These are phyloP conservation scores for Neurospora discreta DNA, from an alignment of 495 filamentous ascomycete species.

Conservation along the genomic window DNA sequence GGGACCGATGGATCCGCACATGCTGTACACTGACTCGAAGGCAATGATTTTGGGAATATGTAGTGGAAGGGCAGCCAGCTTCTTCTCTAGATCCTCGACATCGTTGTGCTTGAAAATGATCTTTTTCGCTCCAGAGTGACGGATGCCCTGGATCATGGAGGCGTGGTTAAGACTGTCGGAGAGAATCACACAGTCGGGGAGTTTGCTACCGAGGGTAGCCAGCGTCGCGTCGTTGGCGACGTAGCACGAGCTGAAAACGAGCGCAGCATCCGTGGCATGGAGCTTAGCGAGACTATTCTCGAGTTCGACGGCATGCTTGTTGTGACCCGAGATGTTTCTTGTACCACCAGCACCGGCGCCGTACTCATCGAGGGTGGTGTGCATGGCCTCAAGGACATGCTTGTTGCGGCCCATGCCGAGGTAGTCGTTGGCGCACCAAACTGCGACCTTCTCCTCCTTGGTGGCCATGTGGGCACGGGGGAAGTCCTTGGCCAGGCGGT, in stretches of 20 bases:
- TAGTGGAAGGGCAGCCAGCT: conserved; percentile 74
- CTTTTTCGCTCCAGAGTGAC: conserved; percentile 91
- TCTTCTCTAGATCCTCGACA: conserved; percentile 74
- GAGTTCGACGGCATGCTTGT: conserved; percentile 79
- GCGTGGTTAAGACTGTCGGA: conserved; percentile 95
- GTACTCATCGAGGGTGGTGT: conserved; percentile 86
- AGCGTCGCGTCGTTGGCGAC: conserved; percentile 98
- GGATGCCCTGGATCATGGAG: conserved; percentile 98
- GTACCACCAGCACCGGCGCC: conserved; percentile 94
- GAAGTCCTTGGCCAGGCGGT: conserved; percentile 91
- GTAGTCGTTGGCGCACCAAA: conserved; percentile 99
- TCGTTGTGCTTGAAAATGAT: conserved; percentile 99
- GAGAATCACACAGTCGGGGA: conserved; percentile 91
- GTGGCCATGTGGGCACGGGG: conserved; percentile 84
- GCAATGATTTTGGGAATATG: conserved; percentile 94
- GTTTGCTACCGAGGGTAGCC: conserved; percentile 87
- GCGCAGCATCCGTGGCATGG: conserved; percentile 77
- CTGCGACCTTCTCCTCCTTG: conserved; percentile 80
- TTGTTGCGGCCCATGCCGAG: conserved; percentile 92
- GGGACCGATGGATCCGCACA: conserved; percentile 95
- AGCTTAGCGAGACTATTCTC: conserved; percentile 80
- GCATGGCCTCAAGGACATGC: conserved; percentile 82
- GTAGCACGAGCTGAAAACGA: conserved; percentile 95
- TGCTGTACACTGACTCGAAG: conserved; percentile 96
- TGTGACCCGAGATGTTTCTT: conserved; percentile 95